Base-by-base conservation (phyloP, 257 asterid genomes). In the Forsythia suspensa region DNA sequence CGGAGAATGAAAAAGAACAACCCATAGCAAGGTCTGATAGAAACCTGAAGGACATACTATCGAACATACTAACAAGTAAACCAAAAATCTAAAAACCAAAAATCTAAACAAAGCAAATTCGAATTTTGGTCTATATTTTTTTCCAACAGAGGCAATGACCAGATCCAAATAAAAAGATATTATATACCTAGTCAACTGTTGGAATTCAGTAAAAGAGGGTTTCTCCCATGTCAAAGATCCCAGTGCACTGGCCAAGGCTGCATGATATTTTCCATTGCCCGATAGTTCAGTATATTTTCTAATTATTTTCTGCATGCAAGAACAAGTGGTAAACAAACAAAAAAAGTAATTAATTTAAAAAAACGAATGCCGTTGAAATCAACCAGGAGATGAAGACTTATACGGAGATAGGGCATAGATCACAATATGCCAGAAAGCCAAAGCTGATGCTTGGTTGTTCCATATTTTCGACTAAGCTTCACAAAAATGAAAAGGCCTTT, bases 181-280 rank as follows among this genome's bases (percentile, higher is more conserved):
- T 20, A 46, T 77, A 15, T 86, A 95, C 99, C 89, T 82, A 69
- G 98, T 92, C 89, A 94, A 76, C 74, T 84, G 88, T 74, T 91
- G 96, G 79, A 93, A 95, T 71, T 95, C 99, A 18, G 90, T 34
- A 78, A 84, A 89, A 0, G 89, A 87, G 67, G 99, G 99, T n/a
- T 74, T 90, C 75, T 95, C 92, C 99, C 98, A 95, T 18, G 97
- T 90, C 89, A 93, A 88, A 59, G 85, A 86, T 83, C 98, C 99
- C 40, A 92, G 84, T 77, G 97, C 89, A 93, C 97, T 93, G 39
- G 98, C 97, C 77, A 91, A 82, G 55, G 97, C 91, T 4, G 97
- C 92, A 76, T 95, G 89, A 88, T 46, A 87, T 44, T 81, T 80
- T 44, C 97, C 97, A 24, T 84, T 83, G 69, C 91, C 88, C 0